Percentiles rank a stretch among this genome's conserved stretches.
Conservation (phyloP, 139 green algal genomes). For the Picochlorum sp. region DNA sequence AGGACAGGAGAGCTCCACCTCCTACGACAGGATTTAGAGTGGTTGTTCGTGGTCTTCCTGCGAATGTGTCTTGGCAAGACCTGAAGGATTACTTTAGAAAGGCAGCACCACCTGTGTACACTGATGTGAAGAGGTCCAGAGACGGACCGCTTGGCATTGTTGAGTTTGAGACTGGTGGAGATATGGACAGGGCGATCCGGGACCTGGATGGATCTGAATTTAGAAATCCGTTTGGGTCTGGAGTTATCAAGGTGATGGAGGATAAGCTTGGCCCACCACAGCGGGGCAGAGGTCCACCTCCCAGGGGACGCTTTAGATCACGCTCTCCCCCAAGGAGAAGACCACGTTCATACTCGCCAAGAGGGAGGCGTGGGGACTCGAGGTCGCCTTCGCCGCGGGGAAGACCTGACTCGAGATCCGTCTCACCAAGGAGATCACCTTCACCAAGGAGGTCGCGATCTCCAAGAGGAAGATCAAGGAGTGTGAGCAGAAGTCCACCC, state of each 20-base stretch:
- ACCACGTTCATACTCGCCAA: background rate
- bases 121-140: constrained; percentile 54
- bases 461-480: background rate
- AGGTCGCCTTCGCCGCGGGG: background rate
- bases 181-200: constrained; percentile 40
- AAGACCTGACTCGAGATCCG: background rate
- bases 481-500: constrained; percentile 1
- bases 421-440: background rate
- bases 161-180: constrained; percentile 53
- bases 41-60: constrained; percentile 66
- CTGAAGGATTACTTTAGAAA: constrained; percentile 79
- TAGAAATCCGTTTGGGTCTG: constrained; percentile 73
- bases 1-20: background rate
- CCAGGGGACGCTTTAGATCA: background rate
- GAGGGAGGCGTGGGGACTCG: background rate
- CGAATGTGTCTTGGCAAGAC: constrained; percentile 86
- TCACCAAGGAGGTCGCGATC: background rate
- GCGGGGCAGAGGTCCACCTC: background rate
- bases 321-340: background rate
- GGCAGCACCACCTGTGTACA: constrained; percentile 56
- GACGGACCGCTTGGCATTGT: constrained; percentile 41
- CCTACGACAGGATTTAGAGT: constrained; percentile 55
- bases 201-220: constrained; percentile 79
- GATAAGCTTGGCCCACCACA: constrained; percentile 4
- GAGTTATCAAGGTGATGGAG: constrained; percentile 28